Conservation (phyloP, 2,329 filamentous ascomycete species). For the Aspergillus aculeatus region DNA sequence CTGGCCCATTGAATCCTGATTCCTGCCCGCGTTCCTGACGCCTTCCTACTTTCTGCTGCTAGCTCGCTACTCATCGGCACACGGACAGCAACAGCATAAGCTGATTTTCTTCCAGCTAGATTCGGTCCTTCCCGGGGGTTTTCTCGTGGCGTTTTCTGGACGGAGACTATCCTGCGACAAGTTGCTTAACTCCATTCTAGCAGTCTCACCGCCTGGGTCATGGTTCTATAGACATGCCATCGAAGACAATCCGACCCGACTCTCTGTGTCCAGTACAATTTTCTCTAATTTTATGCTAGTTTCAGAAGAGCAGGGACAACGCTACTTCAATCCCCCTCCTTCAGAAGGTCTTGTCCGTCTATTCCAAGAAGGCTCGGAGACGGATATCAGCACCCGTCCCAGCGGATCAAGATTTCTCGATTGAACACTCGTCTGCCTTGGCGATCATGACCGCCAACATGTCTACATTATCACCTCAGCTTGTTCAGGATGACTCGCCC, state of each 20-base stretch:
- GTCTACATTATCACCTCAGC: constrained; percentile 23
- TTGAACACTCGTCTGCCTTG: background rate
- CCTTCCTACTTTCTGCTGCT: background rate
- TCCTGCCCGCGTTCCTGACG: constrained; percentile 2
- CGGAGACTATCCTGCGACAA: background rate
- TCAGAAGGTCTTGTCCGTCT: background rate
- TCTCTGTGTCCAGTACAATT: background rate
- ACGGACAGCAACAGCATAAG: background rate
- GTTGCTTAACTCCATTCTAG: background rate
- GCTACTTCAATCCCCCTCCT: background rate
- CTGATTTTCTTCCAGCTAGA: background rate
- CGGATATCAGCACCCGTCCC: background rate
- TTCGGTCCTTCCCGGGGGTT: background rate
- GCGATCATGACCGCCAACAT: constrained; percentile 12
- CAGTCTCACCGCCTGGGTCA: background rate
- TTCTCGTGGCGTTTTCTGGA: background rate
- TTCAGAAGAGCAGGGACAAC: background rate
- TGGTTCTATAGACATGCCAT: constrained; percentile 4
- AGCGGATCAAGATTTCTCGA: background rate
- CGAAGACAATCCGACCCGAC: background rate
- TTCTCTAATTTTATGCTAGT: background rate
- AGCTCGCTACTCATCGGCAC: background rate
- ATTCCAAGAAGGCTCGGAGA: background rate
- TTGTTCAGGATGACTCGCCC: constrained; percentile 23
- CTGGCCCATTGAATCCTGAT: background rate